These are phyloP conservation scores for Diospyros kaki DNA, from an alignment of 148 eudicot species.

Conservation along the genomic window DNA sequence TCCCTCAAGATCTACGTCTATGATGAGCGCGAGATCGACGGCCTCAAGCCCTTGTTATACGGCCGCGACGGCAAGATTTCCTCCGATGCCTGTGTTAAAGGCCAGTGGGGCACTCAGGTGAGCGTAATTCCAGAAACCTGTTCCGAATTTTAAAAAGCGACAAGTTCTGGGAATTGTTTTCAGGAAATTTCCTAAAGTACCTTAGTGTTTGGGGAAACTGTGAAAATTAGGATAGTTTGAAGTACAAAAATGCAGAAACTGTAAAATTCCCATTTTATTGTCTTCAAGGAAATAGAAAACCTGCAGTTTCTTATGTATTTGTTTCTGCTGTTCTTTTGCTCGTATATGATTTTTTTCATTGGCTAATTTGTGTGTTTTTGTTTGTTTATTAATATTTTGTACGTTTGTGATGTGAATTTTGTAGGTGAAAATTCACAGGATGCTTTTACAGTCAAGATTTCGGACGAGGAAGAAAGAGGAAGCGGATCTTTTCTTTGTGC, in stretches of 20 bases:
- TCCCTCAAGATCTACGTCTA: conserved; percentile 79
- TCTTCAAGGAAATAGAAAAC: too few species aligned
- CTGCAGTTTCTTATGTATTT: too few species aligned
- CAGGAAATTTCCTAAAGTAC: too few species aligned
- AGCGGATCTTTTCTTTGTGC: conserved; percentile 95
- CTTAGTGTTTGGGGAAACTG: too few species aligned
- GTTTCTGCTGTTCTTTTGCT: neutral
- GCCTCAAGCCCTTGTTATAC: conserved; percentile 50
- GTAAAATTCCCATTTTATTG: too few species aligned
- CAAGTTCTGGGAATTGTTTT: too few species aligned
- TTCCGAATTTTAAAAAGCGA: too few species aligned
- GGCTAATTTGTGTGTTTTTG: neutral
- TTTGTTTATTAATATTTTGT: too few species aligned
- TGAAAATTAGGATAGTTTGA: too few species aligned
- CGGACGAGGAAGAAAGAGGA: conserved; percentile 69
- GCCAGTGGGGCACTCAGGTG: conserved; percentile 99
- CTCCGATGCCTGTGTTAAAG: conserved; percentile 55
- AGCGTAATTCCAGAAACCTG: too few species aligned
- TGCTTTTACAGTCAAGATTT: conserved; percentile 70
- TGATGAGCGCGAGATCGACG: conserved; percentile 74
- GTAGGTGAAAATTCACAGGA: conserved; percentile 87
- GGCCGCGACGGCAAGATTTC: conserved; percentile 76
- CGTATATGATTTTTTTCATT: neutral
- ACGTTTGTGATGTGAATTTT: conserved; percentile 7
- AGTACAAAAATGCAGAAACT: too few species aligned